phyloP scores from a whole-genome alignment of 2,329 filamentous ascomycete species.

The Thermomyces lanuginosus region DNA sequence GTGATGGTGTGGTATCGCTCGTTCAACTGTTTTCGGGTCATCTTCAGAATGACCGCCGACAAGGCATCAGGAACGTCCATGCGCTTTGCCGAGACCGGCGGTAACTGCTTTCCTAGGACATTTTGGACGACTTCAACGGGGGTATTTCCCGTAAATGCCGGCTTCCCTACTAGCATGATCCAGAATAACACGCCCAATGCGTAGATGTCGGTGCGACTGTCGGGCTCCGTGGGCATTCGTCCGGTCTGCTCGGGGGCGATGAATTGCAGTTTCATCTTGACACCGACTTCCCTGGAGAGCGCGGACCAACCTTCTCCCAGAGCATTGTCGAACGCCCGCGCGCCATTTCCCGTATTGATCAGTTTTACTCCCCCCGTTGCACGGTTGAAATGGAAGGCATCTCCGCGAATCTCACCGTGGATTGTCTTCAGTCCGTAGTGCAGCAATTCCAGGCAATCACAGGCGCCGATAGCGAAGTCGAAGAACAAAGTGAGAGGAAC shows the following conservation, averaged over 20 bases:
- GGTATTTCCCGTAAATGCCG: slow-evolving; percentile 62
- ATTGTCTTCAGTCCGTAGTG: slow-evolving; percentile 76
- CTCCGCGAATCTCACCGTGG: slow-evolving; percentile 77
- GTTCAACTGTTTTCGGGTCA: slow-evolving; percentile 73
- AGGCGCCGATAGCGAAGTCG: slow-evolving; percentile 78
- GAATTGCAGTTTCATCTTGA: slow-evolving; percentile 76
- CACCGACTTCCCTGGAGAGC: slow-evolving; percentile 66
- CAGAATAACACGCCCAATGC: slow-evolving; percentile 80
- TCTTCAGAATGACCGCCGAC: slow-evolving; percentile 71
- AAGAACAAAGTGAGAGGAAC: slow-evolving; percentile 64
- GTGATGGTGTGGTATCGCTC: slow-evolving; percentile 83
- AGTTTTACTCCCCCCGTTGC: slow-evolving; percentile 59
- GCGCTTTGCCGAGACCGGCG: slow-evolving; percentile 57
- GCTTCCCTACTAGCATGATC: slow-evolving; percentile 62
- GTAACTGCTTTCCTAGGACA: slow-evolving; percentile 63
- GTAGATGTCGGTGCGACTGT: slow-evolving; percentile 85
- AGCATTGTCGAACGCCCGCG: slow-evolving; percentile 79
- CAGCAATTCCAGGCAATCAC: slow-evolving; percentile 73
- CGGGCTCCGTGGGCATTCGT: slow-evolving; percentile 78
- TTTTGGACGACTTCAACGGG: slow-evolving; percentile 85
- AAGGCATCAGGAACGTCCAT: slow-evolving; percentile 73
- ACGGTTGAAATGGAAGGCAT: slow-evolving; percentile 74
- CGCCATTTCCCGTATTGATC: slow-evolving; percentile 70
- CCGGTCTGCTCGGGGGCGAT: slow-evolving; percentile 93
- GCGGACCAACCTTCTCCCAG: slow-evolving; percentile 76